Evolutionary conservation across 164 flowering plant species (phyloP).

Genomic region (Dillenia suffruticosa): DNA sequence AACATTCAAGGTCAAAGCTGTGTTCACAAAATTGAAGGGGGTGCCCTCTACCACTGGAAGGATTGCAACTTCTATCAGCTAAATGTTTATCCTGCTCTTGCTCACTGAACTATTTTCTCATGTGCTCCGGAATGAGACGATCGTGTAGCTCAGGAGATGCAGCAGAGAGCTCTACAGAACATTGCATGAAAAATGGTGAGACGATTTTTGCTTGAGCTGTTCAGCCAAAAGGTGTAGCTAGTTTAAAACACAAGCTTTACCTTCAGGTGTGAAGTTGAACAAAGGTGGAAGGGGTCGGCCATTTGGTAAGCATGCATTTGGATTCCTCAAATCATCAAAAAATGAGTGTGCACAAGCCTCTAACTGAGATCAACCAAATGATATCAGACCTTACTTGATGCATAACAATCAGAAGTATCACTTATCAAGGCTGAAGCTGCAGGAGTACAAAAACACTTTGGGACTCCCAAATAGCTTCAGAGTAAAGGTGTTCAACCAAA

Average conservation of each 20-base stretch:
- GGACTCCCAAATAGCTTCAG: no score
- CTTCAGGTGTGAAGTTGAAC: conserved; percentile 86
- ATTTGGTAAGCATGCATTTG: conserved; percentile 65
- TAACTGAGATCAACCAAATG: conserved; percentile 36
- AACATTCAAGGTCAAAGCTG: no score
- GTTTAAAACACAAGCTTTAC: conserved; percentile 23
- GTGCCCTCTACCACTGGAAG: no score
- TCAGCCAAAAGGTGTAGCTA: not conserved
- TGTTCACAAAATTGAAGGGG: no score
- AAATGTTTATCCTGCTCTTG: not conserved
- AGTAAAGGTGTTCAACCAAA: no score
- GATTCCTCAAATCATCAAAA: conserved; percentile 83
- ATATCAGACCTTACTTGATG: not conserved
- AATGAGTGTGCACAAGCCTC: conserved; percentile 94
- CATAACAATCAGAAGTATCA: not conserved
- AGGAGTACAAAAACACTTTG: no score
- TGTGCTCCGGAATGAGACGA: conserved; percentile 70
- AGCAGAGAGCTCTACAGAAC: conserved; percentile 52
- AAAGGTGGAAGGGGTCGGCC: conserved; percentile 78
- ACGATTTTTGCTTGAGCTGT: not conserved
- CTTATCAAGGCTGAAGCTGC: no score
- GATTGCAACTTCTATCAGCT: no score
- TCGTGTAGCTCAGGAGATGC: conserved; percentile 53
- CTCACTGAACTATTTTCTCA: conserved; percentile 27
- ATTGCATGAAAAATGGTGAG: not conserved